Evolutionary conservation across 306 rosid species (phyloP), one percentile per base, ranked within the genome.

Genomic region (Cicer judaicum): DNA sequence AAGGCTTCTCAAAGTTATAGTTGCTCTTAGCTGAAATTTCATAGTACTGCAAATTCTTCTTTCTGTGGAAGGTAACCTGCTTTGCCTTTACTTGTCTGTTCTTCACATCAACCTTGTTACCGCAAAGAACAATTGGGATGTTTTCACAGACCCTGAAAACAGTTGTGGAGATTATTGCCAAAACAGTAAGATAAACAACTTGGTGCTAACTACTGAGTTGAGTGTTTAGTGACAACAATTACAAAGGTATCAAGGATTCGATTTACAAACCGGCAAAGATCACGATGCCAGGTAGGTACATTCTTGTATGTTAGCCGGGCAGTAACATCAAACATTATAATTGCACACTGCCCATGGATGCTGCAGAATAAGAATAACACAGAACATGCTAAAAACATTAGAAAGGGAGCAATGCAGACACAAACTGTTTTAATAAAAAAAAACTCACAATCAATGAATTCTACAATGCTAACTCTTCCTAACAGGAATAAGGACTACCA

Each of bases 61-160:
- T 90, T 79, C 96, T 14, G 80, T 88, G 92, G 80, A 90, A 90
- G 5, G 96, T 88, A 64, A 90, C 96, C 64, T 90, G 90, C 79
- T 90, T 89, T 57, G 95, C 95, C 80, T 87, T 89, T 71, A 89
- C 95, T 75, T 89, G 95, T 70, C 92, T 89, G 89, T 90, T 90
- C 84, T 90, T 90, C 79, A 90, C 95, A 71, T 90, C 95, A 74
- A 90, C 95, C 81, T 90, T 90, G 83, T 90, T 90, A 29, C 93
- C 93, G 0, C 93, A 89, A 19, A 89, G 91, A 76, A 89, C 93
- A 75, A 87, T 87, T 2, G 91, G 93, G 57, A 89, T 89, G 75
- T 87, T 89, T 55, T 85, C 93, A 82, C 91, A 89, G 24, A 89
- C 93, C 81, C 91, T 89, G 78, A 49, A 82, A 57, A 8, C 7